phyloP scores from a whole-genome alignment of 1,284 basidiomycete species.

The Heterobasidion parviporum region DNA sequence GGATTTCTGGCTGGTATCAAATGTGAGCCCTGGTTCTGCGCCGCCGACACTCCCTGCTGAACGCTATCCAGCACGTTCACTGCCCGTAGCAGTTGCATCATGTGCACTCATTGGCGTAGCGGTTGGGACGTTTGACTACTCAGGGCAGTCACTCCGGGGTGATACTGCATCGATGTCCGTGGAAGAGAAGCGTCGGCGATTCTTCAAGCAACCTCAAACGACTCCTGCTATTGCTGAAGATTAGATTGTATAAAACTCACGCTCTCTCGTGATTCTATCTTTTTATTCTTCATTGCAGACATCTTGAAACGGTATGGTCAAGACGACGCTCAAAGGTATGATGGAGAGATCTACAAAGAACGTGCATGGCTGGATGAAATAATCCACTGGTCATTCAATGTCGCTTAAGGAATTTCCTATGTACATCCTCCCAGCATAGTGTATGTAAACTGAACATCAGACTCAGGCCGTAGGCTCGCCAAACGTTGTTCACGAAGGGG shows the following conservation, averaged over 20 bases:
- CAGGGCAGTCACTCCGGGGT: slow-evolving; percentile 53
- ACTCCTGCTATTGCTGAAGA: slow-evolving; percentile 18
- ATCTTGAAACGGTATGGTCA: background rate
- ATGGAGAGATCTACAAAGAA: background rate
- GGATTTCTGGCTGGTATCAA: slow-evolving; percentile 85
- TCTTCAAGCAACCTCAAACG: slow-evolving; percentile 56
- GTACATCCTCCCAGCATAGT: background rate
- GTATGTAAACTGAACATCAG: background rate
- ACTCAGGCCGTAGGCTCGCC: background rate
- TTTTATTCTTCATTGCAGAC: background rate
- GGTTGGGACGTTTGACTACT: slow-evolving; percentile 80
- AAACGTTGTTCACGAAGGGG: background rate
- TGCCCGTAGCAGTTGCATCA: slow-evolving; percentile 78
- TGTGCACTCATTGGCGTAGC: slow-evolving; percentile 77
- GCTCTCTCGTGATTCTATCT: background rate
- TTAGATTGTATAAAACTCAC: slow-evolving; percentile 14
- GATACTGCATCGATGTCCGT: slow-evolving; percentile 29
- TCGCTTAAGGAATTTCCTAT: background rate
- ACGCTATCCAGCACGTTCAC: slow-evolving; percentile 56
- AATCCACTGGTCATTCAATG: background rate
- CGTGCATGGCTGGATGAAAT: background rate
- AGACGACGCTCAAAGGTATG: background rate
- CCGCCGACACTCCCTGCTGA: slow-evolving; percentile 4
- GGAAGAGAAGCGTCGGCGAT: slow-evolving; percentile 59
- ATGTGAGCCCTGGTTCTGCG: slow-evolving; percentile 32